phyloP scores from a whole-genome alignment of 1,139 yeast species.

The Yamadazyma atlantica region DNA sequence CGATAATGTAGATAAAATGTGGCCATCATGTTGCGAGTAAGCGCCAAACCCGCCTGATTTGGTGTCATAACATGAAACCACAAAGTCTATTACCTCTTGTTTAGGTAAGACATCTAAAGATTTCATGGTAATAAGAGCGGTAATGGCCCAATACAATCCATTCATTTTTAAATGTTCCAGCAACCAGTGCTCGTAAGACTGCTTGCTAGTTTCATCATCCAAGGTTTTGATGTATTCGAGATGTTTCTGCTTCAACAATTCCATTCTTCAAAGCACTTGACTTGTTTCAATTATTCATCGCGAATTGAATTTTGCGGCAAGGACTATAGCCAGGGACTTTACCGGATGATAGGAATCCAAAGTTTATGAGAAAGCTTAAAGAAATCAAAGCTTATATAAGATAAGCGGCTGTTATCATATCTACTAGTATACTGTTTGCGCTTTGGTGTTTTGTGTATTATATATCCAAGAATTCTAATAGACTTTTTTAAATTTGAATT shows the following conservation, averaged over 20 bases:
- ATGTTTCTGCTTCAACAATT: conserved; percentile 25
- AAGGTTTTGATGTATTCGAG: conserved; percentile 36
- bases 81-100: conserved; percentile 63
- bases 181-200: conserved; percentile 75
- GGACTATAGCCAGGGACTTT: not conserved
- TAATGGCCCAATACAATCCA: conserved; percentile 95
- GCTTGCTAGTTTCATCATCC: conserved; percentile 31
- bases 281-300: too few species aligned
- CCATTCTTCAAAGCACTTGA: not conserved
- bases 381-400: too few species aligned
- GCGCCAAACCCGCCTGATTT: conserved; percentile 85
- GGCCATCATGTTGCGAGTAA: conserved; percentile 87
- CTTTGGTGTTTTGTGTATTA: too few species aligned
- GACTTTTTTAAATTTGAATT: conserved; percentile 1
- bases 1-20: conserved; percentile 80
- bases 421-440: too few species aligned
- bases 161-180: conserved; percentile 87
- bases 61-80: conserved; percentile 63
- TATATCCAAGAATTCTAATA: too few species aligned
- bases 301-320: not conserved
- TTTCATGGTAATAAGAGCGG: conserved; percentile 66
- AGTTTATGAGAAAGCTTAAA: not conserved
- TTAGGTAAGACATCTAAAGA: conserved; percentile 53
- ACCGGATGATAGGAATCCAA: too few species aligned
- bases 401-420: too few species aligned